Percentiles rank a stretch among this genome's conserved stretches.
Evolutionary conservation across 2,329 filamentous ascomycete species (phyloP).

Genomic region (Claviceps sp.): DNA sequence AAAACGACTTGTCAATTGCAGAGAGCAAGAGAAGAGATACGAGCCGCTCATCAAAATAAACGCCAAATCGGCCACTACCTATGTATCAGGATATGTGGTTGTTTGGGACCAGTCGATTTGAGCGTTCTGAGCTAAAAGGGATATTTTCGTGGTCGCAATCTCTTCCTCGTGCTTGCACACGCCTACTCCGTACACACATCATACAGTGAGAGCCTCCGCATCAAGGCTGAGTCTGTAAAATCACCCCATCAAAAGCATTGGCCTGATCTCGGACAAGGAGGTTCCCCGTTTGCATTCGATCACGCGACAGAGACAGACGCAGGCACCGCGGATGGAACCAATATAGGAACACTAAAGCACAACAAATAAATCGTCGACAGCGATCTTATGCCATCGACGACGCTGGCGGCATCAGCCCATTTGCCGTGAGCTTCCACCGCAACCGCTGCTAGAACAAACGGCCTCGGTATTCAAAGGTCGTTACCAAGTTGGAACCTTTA

Average conservation of each 20-base stretch:
- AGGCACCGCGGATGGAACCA: neutral
- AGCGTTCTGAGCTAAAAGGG: neutral
- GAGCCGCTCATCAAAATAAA: neutral
- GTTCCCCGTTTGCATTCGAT: neutral
- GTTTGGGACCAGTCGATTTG: neutral
- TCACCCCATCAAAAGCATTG: neutral
- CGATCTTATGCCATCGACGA: neutral
- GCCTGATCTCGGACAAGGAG: neutral
- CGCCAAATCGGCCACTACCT: neutral
- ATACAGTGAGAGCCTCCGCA: no score
- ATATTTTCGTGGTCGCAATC: neutral
- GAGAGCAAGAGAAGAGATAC: neutral
- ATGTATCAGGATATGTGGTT: neutral
- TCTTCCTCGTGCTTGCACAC: no score
- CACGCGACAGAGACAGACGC: neutral
- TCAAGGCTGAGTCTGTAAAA: neutral
- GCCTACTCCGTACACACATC: no score
- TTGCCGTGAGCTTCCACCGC: neutral
- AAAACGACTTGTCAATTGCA: neutral
- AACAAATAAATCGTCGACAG: neutral
- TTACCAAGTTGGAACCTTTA: no score
- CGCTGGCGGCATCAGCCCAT: neutral
- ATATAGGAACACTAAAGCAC: neutral
- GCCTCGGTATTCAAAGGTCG: no score
- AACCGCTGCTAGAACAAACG: neutral